phyloP scores from a whole-genome alignment of 176 grass and related monocot genomes.

The Oryza nivara region DNA sequence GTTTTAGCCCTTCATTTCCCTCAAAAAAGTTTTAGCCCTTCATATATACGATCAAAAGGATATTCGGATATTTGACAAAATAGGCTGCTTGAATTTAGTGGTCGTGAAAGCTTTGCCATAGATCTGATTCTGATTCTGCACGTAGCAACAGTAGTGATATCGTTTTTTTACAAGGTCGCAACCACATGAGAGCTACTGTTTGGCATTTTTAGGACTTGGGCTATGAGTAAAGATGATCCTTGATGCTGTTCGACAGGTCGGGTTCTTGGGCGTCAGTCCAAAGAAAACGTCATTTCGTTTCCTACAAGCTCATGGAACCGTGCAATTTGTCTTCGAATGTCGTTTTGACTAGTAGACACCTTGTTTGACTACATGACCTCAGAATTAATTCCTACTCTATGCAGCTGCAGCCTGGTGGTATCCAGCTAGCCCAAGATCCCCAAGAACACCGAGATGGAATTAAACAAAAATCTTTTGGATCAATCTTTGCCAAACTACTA shows the following conservation, averaged over 20 bases:
- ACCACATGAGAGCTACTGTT: constrained; percentile 12
- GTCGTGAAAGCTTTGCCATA: neutral
- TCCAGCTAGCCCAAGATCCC: neutral
- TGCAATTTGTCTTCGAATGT: neutral
- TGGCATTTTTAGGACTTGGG: neutral
- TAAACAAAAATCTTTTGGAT: neutral
- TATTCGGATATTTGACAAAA: neutral
- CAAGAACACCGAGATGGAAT: neutral
- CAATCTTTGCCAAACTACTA: neutral
- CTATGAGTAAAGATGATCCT: neutral
- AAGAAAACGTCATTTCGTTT: constrained; percentile 1
- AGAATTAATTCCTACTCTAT: neutral
- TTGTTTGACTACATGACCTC: neutral
- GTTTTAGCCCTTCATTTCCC: neutral
- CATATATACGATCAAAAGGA: neutral
- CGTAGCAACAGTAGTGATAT: neutral
- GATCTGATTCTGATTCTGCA: neutral
- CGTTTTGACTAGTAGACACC: neutral
- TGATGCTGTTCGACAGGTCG: constrained; percentile 21
- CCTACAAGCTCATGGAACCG: neutral
- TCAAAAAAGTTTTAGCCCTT: neutral
- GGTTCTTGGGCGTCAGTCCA: constrained; percentile 21
- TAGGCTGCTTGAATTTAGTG: neutral
- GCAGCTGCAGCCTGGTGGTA: neutral
- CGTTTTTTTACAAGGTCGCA: neutral